These are phyloP conservation scores for Orbilia javanica DNA, from an alignment of 2,329 filamentous ascomycete genomes.

Conservation along the genomic window DNA sequence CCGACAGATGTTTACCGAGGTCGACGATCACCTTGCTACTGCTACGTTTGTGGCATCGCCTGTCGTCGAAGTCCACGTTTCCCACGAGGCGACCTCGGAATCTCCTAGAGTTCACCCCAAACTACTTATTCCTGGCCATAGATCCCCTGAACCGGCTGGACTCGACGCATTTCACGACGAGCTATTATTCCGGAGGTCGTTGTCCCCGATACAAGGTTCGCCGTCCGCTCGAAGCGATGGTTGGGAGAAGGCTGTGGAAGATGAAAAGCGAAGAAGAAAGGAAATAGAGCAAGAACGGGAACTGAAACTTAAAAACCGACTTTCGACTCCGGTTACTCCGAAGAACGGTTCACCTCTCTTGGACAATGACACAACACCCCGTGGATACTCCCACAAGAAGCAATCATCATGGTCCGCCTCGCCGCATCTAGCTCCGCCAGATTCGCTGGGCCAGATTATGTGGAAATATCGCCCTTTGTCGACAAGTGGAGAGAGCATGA, in stretches of 20 bases:
- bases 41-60: conserved; percentile 17
- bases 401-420: conserved; percentile 56
- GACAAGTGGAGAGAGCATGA: conserved; percentile 56
- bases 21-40: conserved; percentile 26
- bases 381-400: conserved; percentile 50
- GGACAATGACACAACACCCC: conserved; percentile 37
- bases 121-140: conserved; percentile 37
- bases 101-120: conserved; percentile 37
- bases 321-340: conserved; percentile 49
- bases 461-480: conserved; percentile 53
- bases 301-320: conserved; percentile 56
- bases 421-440: conserved; percentile 49
- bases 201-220: conserved; percentile 54
- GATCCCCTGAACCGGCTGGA: conserved; percentile 8
- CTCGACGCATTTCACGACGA: conserved; percentile 40
- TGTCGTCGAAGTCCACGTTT: conserved; percentile 11
- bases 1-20: conserved; percentile 57
- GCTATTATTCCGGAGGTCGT: conserved; percentile 41
- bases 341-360: conserved; percentile 49
- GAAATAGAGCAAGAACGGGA: conserved; percentile 57
- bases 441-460: conserved; percentile 51
- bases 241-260: conserved; percentile 55
- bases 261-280: conserved; percentile 50
- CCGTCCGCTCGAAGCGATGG: conserved; percentile 40
- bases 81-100: conserved; percentile 41